phyloP scores from a whole-genome alignment of 1,139 yeast species.

The Pichia inconspicua region DNA sequence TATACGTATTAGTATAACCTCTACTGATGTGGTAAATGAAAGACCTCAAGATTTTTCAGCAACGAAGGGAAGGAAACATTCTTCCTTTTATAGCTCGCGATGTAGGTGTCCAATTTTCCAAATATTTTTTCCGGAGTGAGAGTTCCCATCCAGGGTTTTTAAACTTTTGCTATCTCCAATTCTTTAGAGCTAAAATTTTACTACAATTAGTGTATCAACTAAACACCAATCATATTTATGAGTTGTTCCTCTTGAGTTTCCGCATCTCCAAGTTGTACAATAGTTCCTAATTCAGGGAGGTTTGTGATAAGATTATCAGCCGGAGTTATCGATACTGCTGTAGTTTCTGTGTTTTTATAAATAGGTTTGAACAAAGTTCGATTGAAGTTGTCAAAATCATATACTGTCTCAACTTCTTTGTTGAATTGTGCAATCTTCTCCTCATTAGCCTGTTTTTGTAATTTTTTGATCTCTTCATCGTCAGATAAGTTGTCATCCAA shows the following conservation, averaged over 20 bases:
- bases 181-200: too few species aligned
- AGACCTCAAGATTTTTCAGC: background rate
- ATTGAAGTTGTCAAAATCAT: slow-evolving; percentile 54
- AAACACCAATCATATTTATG: slow-evolving; percentile 23
- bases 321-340: background rate
- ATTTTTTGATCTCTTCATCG: slow-evolving; percentile 31
- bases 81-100: slow-evolving; percentile 9
- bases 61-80: background rate
- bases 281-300: slow-evolving; percentile 12
- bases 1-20: slow-evolving; percentile 61
- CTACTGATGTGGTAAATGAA: slow-evolving; percentile 42
- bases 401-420: slow-evolving; percentile 33
- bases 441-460: slow-evolving; percentile 30
- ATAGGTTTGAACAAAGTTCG: slow-evolving; percentile 45
- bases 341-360: slow-evolving; percentile 26
- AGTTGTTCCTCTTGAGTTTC: slow-evolving; percentile 24
- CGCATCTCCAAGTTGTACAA: slow-evolving; percentile 25
- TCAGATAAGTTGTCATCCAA: slow-evolving; percentile 30
- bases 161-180: too few species aligned
- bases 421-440: slow-evolving; percentile 27
- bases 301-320: slow-evolving; percentile 1
- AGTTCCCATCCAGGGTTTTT: background rate
- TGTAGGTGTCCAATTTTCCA: background rate
- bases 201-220: background rate
- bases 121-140: background rate